Percentiles rank a stretch among this genome's conserved stretches.
Conservation (phyloP, 768 basidiomycete species). For the Serendipita vermifera region DNA sequence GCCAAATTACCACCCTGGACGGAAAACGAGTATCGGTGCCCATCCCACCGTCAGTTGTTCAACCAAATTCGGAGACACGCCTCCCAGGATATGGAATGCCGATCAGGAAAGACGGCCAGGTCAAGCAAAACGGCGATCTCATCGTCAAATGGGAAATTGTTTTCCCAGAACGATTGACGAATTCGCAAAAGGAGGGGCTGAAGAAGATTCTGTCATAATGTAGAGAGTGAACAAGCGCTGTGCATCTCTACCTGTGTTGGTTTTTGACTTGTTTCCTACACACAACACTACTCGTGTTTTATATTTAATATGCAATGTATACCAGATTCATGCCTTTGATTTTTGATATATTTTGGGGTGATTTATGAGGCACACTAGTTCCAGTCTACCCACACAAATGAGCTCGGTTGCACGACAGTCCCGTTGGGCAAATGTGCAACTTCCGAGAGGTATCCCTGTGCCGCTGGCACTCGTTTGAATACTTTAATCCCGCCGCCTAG, state of each 20-base stretch:
- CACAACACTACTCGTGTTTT: neutral
- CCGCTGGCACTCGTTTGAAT: constrained; percentile 38
- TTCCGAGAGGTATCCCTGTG: neutral
- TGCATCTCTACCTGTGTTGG: neutral
- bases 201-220: constrained; percentile 8
- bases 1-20: constrained; percentile 44
- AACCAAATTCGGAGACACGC: constrained; percentile 34
- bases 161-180: constrained; percentile 14
- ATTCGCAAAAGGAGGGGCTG: constrained; percentile 12
- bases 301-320: neutral
- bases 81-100: constrained; percentile 58
- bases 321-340: neutral
- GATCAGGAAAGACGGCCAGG: constrained; percentile 36
- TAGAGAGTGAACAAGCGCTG: neutral
- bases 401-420: neutral
- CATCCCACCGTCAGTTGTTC: constrained; percentile 43
- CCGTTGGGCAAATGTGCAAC: neutral
- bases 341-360: neutral
- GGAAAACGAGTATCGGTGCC: constrained; percentile 38
- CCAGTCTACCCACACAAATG: neutral
- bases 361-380: neutral
- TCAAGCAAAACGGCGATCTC: constrained; percentile 48
- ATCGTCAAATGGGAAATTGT: constrained; percentile 38
- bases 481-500: constrained; percentile 56
- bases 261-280: neutral